Percentiles rank a stretch among this genome's conserved stretches.
phyloP scores from a whole-genome alignment of 2,329 filamentous ascomycete genomes.

The Paecilomyces sp. region DNA sequence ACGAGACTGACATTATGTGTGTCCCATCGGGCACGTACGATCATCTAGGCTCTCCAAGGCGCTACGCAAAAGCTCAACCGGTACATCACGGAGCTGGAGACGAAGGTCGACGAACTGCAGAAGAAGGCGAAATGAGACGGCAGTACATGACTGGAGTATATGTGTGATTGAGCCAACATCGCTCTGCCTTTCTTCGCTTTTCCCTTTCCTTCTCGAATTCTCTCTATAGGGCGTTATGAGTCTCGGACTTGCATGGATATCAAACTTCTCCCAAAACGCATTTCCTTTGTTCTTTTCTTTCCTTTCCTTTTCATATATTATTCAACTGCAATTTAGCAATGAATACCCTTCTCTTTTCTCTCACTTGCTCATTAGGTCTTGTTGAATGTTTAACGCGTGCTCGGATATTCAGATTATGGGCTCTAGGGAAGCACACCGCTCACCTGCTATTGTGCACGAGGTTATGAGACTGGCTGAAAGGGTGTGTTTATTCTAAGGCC shows the following conservation, averaged over 20 bases:
- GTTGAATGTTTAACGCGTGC: neutral
- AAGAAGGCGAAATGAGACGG: conserved; percentile 54
- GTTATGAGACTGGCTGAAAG: neutral
- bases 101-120: conserved; percentile 62
- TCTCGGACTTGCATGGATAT: neutral
- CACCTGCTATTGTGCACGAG: neutral
- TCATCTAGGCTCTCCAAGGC: conserved; percentile 69
- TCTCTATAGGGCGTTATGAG: neutral
- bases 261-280: neutral
- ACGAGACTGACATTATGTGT: neutral
- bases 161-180: neutral
- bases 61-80: conserved; percentile 79
- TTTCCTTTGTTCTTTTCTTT: neutral
- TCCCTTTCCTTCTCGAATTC: conserved; percentile 3
- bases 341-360: neutral
- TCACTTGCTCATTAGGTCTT: neutral
- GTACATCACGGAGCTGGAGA: conserved; percentile 76
- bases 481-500: neutral
- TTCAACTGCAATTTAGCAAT: neutral
- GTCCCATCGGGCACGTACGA: neutral
- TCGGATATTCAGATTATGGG: neutral
- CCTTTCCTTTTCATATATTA: neutral
- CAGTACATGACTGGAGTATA: neutral
- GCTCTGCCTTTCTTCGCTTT: conserved; percentile 2
- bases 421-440: neutral